A percentile compares a stretch with the other conserved stretches of the same genome.
Evolutionary conservation across 2,329 filamentous ascomycete species (phyloP).

Genomic region (Didymellaceae sp.): DNA sequence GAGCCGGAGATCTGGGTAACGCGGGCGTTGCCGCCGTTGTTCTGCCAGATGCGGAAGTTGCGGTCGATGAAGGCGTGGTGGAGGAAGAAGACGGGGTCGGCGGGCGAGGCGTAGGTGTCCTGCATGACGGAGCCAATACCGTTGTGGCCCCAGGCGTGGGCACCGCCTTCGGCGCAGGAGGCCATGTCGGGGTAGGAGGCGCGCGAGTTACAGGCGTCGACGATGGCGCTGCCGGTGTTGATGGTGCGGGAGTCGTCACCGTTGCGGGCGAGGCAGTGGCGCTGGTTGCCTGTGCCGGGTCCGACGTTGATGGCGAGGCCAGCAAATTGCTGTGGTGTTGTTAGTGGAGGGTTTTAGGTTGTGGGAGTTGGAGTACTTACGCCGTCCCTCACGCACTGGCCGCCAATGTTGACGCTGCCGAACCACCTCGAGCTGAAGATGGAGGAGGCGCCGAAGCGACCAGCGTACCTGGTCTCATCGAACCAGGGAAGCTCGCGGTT

Average conservation of each 20-base stretch:
- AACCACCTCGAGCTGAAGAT: slow-evolving; percentile 41
- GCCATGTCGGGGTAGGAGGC: slow-evolving; percentile 38
- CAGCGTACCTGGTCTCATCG: slow-evolving; percentile 44
- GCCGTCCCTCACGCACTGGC: slow-evolving; percentile 41
- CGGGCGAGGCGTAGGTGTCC: slow-evolving; percentile 41
- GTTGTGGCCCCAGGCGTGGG: slow-evolving; percentile 47
- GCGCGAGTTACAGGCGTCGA: slow-evolving; percentile 38
- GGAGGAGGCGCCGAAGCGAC: slow-evolving; percentile 36
- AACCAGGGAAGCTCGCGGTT: slow-evolving; percentile 48
- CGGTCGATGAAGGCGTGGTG: slow-evolving; percentile 60
- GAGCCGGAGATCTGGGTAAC: slow-evolving; percentile 50
- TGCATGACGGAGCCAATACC: slow-evolving; percentile 45
- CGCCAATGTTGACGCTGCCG: slow-evolving; percentile 32
- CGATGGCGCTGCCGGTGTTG: slow-evolving; percentile 37
- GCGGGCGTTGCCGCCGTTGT: slow-evolving; percentile 31
- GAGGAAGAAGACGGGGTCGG: slow-evolving; percentile 36
- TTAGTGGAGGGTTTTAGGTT: slow-evolving; percentile 4
- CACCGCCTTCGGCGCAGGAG: slow-evolving; percentile 31
- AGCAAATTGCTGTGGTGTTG: slow-evolving; percentile 36
- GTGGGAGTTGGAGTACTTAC: slow-evolving; percentile 31
- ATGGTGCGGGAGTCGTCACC: slow-evolving; percentile 31
- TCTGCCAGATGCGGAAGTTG: slow-evolving; percentile 56
- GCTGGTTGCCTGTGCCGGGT: slow-evolving; percentile 33
- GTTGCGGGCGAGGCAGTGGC: slow-evolving; percentile 43
- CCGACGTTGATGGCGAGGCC: slow-evolving; percentile 40